A percentile compares a stretch with the other conserved stretches of the same genome.
phyloP scores from a whole-genome alignment of 2,329 filamentous ascomycete species.

The Fusarium kyushuense region DNA sequence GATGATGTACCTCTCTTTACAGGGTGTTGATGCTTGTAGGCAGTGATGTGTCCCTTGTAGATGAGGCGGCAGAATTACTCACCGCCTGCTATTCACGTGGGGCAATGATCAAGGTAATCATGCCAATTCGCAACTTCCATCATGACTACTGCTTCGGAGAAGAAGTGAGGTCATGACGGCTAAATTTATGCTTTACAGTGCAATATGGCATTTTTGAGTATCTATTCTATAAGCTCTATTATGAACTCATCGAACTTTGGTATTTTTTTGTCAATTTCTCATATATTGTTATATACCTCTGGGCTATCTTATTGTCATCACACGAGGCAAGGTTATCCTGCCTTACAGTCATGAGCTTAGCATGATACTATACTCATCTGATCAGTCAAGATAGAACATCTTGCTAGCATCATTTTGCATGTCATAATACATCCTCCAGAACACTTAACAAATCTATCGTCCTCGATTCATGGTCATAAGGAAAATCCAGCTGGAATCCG shows the following conservation, averaged over 20 bases:
- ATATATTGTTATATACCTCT: not conserved
- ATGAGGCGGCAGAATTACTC: constrained; percentile 49
- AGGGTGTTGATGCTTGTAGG: constrained; percentile 36
- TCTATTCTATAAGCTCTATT: not conserved
- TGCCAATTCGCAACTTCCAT: constrained; percentile 12
- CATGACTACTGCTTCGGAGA: constrained; percentile 14
- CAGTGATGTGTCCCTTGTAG: constrained; percentile 50
- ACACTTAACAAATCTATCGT: not conserved
- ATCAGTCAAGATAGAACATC: not conserved
- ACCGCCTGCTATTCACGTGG: constrained; percentile 48
- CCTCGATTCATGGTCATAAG: not conserved
- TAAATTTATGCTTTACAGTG: not conserved
- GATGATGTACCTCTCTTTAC: constrained; percentile 34
- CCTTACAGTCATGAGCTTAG: not conserved
- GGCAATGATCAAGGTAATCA: constrained; percentile 15
- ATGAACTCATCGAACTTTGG: no score
- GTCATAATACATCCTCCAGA: not conserved
- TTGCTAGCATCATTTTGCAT: not conserved
- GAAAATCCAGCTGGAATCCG: not conserved
- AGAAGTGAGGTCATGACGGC: no score
- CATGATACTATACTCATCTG: not conserved
- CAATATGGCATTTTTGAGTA: not conserved
- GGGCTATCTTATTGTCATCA: not conserved
- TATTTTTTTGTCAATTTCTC: not conserved
- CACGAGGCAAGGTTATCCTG: not conserved